Evolutionary conservation across 1,284 basidiomycete genomes (phyloP).

Genomic region (Microstroma glucosiphilum): DNA sequence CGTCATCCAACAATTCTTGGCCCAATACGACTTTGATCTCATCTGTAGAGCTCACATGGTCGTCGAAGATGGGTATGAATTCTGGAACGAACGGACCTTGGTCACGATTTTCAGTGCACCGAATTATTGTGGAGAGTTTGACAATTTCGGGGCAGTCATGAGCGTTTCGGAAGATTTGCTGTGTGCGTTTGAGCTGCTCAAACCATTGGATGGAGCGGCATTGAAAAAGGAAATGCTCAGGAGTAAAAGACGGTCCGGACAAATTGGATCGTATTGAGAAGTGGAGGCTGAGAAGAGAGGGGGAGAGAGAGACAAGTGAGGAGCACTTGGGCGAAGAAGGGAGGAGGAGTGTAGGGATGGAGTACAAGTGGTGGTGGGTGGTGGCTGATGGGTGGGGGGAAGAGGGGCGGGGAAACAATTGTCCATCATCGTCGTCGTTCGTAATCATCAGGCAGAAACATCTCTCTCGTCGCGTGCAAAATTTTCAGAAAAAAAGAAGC

Average conservation of each 20-base stretch:
- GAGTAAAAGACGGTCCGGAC: conserved; percentile 59
- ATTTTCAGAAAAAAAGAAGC: no score
- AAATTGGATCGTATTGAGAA: no score
- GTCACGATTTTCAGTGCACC: conserved; percentile 94
- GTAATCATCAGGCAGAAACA: no score
- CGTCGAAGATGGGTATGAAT: conserved; percentile 93
- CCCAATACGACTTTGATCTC: conserved; percentile 83
- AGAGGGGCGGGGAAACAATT: no score
- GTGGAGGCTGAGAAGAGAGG: no score
- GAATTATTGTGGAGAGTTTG: conserved; percentile 94
- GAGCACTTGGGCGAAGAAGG: no score
- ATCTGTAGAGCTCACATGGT: conserved; percentile 99
- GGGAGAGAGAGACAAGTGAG: no score
- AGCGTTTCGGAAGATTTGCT: conserved; percentile 94
- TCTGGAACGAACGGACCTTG: conserved; percentile 97
- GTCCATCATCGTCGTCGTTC: no score
- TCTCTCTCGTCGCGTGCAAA: no score
- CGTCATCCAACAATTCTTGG: conserved; percentile 91
- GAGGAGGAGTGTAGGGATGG: no score
- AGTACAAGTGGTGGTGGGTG: no score
- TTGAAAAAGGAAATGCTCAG: conserved; percentile 98
- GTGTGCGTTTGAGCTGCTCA: conserved; percentile 90
- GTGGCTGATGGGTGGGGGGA: no score
- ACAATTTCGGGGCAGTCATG: conserved; percentile 78
- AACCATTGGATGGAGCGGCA: conserved; percentile 84